phyloP scores from a whole-genome alignment of 164 flowering plant species.

The Vitis riparia region DNA sequence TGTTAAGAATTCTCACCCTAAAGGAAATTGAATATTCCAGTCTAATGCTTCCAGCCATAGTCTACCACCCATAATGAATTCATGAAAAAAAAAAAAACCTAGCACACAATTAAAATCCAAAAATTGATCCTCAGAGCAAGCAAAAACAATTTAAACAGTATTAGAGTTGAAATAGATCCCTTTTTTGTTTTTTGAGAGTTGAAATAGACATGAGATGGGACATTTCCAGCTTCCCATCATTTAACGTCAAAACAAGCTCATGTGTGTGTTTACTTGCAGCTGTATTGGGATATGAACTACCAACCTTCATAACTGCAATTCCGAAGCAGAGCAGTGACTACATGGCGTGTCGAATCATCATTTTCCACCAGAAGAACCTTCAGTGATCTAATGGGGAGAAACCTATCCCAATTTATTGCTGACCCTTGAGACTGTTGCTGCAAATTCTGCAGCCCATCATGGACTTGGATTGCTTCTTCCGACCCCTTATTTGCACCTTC shows the following conservation, averaged over 20 bases:
- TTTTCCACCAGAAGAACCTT: slow-evolving; percentile 75
- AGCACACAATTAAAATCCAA: too few species aligned
- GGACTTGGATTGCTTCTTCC: slow-evolving; percentile 16
- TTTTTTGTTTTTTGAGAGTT: too few species aligned
- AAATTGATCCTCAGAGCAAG: too few species aligned
- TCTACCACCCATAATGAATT: too few species aligned
- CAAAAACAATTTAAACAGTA: too few species aligned
- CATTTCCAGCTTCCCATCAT: not conserved
- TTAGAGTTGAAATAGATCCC: too few species aligned
- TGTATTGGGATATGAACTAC: slow-evolving; percentile 1
- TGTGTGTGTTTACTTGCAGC: not conserved
- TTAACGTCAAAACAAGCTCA: not conserved
- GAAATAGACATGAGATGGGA: too few species aligned
- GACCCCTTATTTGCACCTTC: slow-evolving; percentile 22
- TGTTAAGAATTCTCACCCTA: too few species aligned
- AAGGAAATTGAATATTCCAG: too few species aligned
- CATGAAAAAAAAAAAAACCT: too few species aligned
- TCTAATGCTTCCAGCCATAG: too few species aligned
- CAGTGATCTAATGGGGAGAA: slow-evolving; percentile 51
- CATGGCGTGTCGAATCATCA: slow-evolving; percentile 77
- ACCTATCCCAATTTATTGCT: slow-evolving; percentile 59
- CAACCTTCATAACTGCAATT: slow-evolving; percentile 82
- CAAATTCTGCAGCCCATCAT: slow-evolving; percentile 25
- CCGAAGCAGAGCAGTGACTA: slow-evolving; percentile 65
- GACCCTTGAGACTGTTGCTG: slow-evolving; percentile 54